These are phyloP conservation scores for Peronospora tabacina DNA, from an alignment of 352 stramenopile species.

Conservation along the genomic window DNA sequence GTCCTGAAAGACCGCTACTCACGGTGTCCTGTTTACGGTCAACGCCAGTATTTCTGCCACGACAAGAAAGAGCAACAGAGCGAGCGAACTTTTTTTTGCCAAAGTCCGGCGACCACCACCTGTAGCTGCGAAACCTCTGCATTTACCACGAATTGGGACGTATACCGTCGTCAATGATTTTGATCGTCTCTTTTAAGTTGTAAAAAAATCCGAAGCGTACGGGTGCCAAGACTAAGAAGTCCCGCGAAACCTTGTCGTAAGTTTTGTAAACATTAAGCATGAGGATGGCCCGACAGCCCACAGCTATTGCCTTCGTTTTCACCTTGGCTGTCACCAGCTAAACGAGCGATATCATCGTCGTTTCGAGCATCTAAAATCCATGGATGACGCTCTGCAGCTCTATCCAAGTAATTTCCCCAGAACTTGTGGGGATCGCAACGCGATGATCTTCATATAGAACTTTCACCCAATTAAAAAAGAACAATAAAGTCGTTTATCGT, in stretches of 20 bases:
- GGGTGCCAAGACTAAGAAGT: background rate
- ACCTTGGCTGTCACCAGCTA: background rate
- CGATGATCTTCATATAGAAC: background rate
- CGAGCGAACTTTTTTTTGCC: background rate
- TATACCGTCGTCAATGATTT: background rate
- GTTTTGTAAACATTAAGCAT: background rate
- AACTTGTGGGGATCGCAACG: background rate
- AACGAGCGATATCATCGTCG: conserved; percentile 1
- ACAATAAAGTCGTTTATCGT: too few relatives aligned
- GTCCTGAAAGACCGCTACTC: too few relatives aligned
- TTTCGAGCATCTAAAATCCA: background rate
- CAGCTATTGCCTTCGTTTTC: background rate
- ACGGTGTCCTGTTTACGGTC: too few relatives aligned
- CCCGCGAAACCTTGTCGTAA: background rate
- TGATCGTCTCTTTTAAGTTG: background rate
- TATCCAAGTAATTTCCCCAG: background rate
- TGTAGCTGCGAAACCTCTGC: background rate
- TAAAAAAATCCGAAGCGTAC: background rate
- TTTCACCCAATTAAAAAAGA: too few relatives aligned
- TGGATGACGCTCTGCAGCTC: background rate
- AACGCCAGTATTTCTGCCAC: background rate
- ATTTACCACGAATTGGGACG: background rate
- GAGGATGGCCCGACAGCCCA: background rate
- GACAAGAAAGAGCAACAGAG: background rate
- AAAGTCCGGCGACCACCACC: background rate